These are phyloP conservation scores for Amphirosellinia nigrospora DNA, from an alignment of 495 filamentous ascomycete species.

Conservation along the genomic window DNA sequence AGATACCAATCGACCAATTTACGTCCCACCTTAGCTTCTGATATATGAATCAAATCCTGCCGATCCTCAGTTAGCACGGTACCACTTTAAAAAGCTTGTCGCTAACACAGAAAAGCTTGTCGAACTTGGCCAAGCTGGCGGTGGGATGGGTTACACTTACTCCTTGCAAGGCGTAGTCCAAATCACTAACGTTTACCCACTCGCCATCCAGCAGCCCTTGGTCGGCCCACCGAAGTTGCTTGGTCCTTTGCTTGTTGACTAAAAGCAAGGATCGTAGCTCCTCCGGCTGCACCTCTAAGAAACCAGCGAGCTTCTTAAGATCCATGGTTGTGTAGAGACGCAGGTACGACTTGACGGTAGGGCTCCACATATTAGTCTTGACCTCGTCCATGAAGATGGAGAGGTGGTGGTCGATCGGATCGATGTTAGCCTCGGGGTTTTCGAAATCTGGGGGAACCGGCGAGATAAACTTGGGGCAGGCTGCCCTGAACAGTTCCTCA, in stretches of 20 bases:
- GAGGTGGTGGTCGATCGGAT: slow-evolving; percentile 96
- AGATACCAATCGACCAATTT: slow-evolving; percentile 99
- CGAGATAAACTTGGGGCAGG: slow-evolving; percentile 99
- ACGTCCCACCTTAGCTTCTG: slow-evolving; percentile 95
- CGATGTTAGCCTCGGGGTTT: slow-evolving; percentile 88
- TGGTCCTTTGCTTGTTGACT: slow-evolving; percentile 97
- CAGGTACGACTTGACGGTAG: slow-evolving; percentile 95
- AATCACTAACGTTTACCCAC: slow-evolving; percentile 84
- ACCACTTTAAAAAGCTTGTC: slow-evolving; percentile 18
- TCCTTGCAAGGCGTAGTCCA: slow-evolving; percentile 96
- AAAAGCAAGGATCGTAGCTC: slow-evolving; percentile 87
- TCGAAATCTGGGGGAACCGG: slow-evolving; percentile 97
- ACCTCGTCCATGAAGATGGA: slow-evolving; percentile 99
- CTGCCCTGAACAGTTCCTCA: slow-evolving; percentile 92
- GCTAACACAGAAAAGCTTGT: slow-evolving; percentile 29
- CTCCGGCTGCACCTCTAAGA: slow-evolving; percentile 93
- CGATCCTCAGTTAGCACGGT: slow-evolving; percentile 36
- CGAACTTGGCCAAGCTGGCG: slow-evolving; percentile 1
- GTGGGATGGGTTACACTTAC: slow-evolving; percentile 53
- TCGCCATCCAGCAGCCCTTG: slow-evolving; percentile 90
- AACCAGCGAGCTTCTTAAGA: slow-evolving; percentile 94
- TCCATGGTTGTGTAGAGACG: slow-evolving; percentile 99
- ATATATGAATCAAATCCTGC: slow-evolving; percentile 94
- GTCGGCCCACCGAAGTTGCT: slow-evolving; percentile 95
- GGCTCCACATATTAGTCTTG: slow-evolving; percentile 94